A percentile compares a stretch with the other conserved stretches of the same genome.
Conservation (phyloP, 441 rosid genomes). For the Rhodomyrtus psidioides region DNA sequence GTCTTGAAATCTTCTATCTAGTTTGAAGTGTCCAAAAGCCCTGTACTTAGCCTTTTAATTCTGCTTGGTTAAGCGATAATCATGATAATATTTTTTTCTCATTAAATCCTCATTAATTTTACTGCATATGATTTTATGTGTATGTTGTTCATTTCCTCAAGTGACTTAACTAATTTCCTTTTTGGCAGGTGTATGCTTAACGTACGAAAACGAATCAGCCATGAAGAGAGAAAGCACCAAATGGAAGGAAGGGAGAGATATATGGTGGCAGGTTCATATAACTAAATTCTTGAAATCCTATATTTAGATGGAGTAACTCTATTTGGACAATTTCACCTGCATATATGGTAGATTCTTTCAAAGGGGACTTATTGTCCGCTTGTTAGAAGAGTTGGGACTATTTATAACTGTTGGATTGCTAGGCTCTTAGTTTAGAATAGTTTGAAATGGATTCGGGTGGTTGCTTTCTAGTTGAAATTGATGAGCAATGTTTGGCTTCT, state of each 20-base stretch:
- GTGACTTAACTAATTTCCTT: background rate
- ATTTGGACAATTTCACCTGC: background rate
- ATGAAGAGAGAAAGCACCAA: constrained; percentile 65
- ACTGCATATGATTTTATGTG: background rate
- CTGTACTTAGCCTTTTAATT: background rate
- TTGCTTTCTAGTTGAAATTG: background rate
- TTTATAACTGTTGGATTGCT: background rate
- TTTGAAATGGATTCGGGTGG: background rate
- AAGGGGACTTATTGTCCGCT: background rate
- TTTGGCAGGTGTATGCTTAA: constrained; percentile 61
- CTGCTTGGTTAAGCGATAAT: background rate
- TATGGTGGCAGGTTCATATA: constrained; percentile 84
- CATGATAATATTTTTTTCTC: background rate
- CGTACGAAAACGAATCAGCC: constrained; percentile 69
- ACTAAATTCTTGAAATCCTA: background rate
- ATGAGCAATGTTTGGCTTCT: constrained; percentile 11
- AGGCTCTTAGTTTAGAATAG: background rate
- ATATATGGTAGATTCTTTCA: background rate
- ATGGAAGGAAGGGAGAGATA: constrained; percentile 82
- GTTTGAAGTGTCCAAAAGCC: background rate
- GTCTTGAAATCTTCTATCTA: background rate
- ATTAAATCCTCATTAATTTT: background rate
- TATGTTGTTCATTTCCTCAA: background rate
- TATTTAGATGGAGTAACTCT: background rate
- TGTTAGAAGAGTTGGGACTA: background rate